These are phyloP conservation scores for Lasiosphaeria miniovina DNA, from an alignment of 495 filamentous ascomycete genomes.

Conservation along the genomic window DNA sequence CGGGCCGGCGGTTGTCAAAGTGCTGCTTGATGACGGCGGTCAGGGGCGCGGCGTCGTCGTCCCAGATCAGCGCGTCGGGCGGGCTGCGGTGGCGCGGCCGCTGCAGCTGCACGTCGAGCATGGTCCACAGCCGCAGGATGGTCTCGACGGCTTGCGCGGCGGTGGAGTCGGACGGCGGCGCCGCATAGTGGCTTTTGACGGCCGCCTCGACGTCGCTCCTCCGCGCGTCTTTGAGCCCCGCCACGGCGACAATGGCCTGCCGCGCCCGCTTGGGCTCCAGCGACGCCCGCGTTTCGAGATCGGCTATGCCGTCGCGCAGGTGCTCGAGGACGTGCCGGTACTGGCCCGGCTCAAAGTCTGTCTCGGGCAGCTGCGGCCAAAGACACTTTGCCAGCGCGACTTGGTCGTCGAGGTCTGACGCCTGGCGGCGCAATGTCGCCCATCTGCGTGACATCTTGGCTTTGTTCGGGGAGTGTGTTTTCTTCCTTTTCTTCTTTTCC, in stretches of 20 bases:
- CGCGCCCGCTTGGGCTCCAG: not conserved
- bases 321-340: not conserved
- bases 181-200: not conserved
- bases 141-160: not conserved
- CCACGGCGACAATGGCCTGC: not conserved
- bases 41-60: not conserved
- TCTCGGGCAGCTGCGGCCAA: not conserved
- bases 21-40: not conserved
- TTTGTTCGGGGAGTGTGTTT: not conserved
- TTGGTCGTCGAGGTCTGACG: not conserved
- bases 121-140: slow-evolving; percentile 5
- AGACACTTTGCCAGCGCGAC: not conserved
- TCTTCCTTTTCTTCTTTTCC: not conserved
- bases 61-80: slow-evolving; percentile 1
- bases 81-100: not conserved
- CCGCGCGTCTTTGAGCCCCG: not conserved
- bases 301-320: not conserved
- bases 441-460: not conserved
- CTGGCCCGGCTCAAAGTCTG: not conserved
- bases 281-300: not conserved
- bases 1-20: not conserved
- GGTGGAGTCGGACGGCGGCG: not conserved
- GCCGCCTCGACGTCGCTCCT: not conserved
- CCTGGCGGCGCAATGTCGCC: not conserved
- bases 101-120: slow-evolving; percentile 4